phyloP scores from a whole-genome alignment of 345 rosid species.

The Eucalyptus tenuipes region DNA sequence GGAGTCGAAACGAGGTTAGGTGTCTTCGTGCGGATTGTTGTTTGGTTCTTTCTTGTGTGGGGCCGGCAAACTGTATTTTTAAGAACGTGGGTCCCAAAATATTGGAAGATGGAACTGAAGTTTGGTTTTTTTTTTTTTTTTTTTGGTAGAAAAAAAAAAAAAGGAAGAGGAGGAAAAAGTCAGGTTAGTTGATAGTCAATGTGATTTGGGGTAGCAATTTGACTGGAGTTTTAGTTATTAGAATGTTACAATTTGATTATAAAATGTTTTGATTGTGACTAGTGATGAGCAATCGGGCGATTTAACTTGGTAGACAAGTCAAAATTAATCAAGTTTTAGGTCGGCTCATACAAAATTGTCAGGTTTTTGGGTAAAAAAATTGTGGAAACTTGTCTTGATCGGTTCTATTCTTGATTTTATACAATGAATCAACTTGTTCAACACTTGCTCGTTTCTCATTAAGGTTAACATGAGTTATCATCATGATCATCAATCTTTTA shows the following conservation, averaged over 20 bases:
- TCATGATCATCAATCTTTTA: not conserved
- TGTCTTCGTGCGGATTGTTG: not conserved
- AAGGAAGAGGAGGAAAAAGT: not conserved
- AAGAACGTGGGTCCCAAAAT: not conserved
- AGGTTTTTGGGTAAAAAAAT: rapidly evolving
- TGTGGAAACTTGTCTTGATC: rapidly evolving
- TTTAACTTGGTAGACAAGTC: rapidly evolving
- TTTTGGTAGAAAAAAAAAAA: not conserved
- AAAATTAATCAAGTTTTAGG: rapidly evolving
- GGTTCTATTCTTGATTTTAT: rapidly evolving
- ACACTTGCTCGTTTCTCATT: rapidly evolving
- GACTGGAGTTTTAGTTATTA: not conserved
- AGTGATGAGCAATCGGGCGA: rapidly evolving
- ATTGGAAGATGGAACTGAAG: not conserved
- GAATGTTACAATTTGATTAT: not conserved
- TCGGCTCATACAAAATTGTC: rapidly evolving
- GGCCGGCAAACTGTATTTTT: not conserved
- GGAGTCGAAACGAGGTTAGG: not conserved
- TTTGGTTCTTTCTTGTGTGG: not conserved
- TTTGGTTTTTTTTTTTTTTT: not conserved
- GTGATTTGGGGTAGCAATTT: not conserved
- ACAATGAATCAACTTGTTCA: rapidly evolving
- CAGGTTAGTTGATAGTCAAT: not conserved
- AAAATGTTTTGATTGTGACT: not conserved
- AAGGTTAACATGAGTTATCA: not conserved